Percentiles rank a stretch among this genome's conserved stretches.
phyloP scores from a whole-genome alignment of 768 basidiomycete species.

The Mycena amicta region DNA sequence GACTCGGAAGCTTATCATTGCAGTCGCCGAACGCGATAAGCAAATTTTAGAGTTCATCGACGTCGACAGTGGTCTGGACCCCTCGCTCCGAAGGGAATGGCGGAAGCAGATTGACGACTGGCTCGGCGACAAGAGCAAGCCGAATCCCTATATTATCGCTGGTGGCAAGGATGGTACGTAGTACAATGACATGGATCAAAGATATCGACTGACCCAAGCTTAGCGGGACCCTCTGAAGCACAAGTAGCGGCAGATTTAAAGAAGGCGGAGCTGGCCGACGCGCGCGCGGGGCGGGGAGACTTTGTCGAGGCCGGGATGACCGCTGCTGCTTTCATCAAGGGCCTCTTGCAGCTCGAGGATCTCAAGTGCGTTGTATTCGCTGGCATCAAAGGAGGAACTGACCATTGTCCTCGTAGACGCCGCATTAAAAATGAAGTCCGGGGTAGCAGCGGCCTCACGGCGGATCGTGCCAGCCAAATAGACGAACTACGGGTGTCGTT shows the following conservation, averaged over 20 bases:
- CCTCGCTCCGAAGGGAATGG: constrained; percentile 1
- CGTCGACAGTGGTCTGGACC: background rate
- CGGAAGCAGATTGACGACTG: constrained; percentile 1
- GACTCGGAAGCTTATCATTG: constrained; percentile 2
- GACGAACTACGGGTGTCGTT: constrained; percentile 11
- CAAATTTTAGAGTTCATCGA: background rate
- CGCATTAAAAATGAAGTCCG: constrained; percentile 1
- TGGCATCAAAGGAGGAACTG: background rate
- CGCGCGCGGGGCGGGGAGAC: background rate
- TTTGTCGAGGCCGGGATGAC: background rate
- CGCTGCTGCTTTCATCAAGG: background rate
- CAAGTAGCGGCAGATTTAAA: too few relatives aligned
- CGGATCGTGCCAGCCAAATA: background rate
- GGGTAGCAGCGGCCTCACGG: background rate
- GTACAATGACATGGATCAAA: background rate
- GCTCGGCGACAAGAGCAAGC: background rate
- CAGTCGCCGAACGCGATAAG: constrained; percentile 6
- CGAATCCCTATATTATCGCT: too few relatives aligned
- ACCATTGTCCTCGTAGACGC: background rate
- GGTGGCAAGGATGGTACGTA: background rate
- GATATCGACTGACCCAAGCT: too few relatives aligned
- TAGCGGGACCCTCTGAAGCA: background rate
- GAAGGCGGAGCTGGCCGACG: background rate
- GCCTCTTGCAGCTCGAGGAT: background rate
- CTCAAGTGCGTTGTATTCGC: too few relatives aligned